A percentile compares a stretch with the other conserved stretches of the same genome.
Conservation (phyloP, 2,329 filamentous ascomycete genomes). For the Sporothrix dimorphospora region DNA sequence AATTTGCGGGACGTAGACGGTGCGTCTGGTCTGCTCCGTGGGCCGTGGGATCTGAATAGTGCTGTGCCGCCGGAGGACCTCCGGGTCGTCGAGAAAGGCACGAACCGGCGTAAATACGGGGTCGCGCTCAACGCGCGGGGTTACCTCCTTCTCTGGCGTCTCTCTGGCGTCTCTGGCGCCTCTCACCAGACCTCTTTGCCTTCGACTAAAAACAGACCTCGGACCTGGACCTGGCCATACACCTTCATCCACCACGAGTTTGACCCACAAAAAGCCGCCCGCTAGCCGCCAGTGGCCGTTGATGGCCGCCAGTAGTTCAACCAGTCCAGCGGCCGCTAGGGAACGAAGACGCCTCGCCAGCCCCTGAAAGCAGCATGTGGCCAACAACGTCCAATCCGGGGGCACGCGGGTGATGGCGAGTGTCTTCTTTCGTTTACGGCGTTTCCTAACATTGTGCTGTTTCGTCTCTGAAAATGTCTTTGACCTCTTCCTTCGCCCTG, state of each 20-base stretch:
- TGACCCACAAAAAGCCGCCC: conserved; percentile 6
- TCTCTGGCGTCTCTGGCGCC: neutral
- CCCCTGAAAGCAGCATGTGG: conserved; percentile 11
- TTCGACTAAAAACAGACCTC: neutral
- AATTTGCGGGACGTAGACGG: neutral
- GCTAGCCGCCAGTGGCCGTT: conserved; percentile 19
- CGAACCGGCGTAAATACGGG: neutral
- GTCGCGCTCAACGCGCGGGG: neutral
- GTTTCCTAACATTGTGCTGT: neutral
- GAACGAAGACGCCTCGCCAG: conserved; percentile 4
- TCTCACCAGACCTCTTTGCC: neutral
- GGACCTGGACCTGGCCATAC: neutral
- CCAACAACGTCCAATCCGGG: neutral
- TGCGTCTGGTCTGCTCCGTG: neutral
- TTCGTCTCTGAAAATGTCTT: neutral
- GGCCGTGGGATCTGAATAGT: neutral
- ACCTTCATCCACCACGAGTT: neutral
- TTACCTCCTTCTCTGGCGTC: neutral
- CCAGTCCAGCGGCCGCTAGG: neutral
- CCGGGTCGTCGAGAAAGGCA: neutral
- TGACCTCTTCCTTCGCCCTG: neutral
- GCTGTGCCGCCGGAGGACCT: conserved; percentile 2
- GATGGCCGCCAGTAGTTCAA: conserved; percentile 4
- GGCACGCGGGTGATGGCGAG: neutral
- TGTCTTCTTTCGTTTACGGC: neutral